These are phyloP conservation scores for Verticillium klebahnii DNA, from an alignment of 2,329 filamentous ascomycete species.

Conservation along the genomic window DNA sequence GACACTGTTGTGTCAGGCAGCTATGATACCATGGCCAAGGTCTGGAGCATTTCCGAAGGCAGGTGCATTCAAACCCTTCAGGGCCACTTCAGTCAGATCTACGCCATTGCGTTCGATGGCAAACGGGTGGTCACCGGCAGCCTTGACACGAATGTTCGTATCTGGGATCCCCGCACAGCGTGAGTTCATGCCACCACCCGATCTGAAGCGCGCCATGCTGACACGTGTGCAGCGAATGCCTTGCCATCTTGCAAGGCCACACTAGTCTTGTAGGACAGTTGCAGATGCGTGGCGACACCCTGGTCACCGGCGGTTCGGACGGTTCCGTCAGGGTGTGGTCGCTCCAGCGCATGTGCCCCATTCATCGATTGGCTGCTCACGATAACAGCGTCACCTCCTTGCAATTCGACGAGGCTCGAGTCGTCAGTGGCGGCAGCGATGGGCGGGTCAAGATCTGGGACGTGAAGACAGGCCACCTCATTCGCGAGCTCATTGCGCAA, in stretches of 20 bases:
- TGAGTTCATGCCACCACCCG: conserved; percentile 35
- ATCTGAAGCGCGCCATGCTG: conserved; percentile 19
- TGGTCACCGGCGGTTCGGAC: conserved; percentile 94
- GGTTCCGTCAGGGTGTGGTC: conserved; percentile 97
- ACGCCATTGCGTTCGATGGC: conserved; percentile 96
- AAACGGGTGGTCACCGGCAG: conserved; percentile 90
- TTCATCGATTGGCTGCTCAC: conserved; percentile 91
- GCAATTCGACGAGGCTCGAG: conserved; percentile 92
- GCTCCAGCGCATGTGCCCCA: conserved; percentile 80
- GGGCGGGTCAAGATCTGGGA: conserved; percentile 99
- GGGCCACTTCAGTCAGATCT: conserved; percentile 98
- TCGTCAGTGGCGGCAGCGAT: conserved; percentile 94
- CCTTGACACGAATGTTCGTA: conserved; percentile 91
- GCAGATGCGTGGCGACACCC: conserved; percentile 89
- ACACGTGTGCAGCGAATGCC: conserved; percentile 57
- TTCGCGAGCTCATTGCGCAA: conserved; percentile 85
- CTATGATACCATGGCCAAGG: conserved; percentile 93
- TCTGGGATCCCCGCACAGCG: conserved; percentile 92
- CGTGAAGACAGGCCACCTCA: conserved; percentile 81
- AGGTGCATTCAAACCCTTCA: conserved; percentile 84
- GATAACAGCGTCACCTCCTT: conserved; percentile 98
- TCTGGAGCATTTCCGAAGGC: conserved; percentile 97
- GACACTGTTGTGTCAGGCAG: conserved; percentile 97
- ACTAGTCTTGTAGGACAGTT: conserved; percentile 95
- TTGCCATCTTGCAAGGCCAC: conserved; percentile 91